Base-by-base conservation (phyloP, 345 rosid species). In the Garcia nutans region DNA sequence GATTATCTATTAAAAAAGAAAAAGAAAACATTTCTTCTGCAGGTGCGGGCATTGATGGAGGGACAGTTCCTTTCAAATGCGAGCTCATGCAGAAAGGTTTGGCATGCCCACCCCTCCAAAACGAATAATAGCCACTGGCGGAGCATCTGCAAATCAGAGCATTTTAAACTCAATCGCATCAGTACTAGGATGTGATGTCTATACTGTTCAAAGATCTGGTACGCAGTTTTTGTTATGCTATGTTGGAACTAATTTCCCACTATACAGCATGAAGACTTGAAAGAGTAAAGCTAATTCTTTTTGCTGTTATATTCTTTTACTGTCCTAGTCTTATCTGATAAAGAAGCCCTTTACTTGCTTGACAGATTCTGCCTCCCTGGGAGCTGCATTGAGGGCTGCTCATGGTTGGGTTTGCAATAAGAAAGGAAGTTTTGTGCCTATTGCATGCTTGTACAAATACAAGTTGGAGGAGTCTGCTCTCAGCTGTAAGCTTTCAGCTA, bases 331-430 rank as follows among this genome's bases (percentile, higher is more conserved):
- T 24, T 28, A 13, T 28, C 19, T 66, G 58, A 70, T 63, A 20
- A 11, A 57, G 16, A 3, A 31, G 47, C 68, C 24, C 49, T 0
- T 72, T 78, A 58, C 31, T 70, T 31, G 74, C 16, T 58, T 23
- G 56, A 59, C 88, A 92, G 99, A 89, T 85, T 93, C 98, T 12
- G 99, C 98, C 69, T 93, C 98, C 19, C 87, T 92, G n/a, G 96
- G 97, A 84, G 98, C 93, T 68, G 97, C 98, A 44, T 76, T 93
- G 73, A 92, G 96, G 74, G 98, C 96, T 44, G 96, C 94, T 4
- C 94, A 93, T 31, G 96, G 98, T 60, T 96, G 96, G 97, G 60
- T 91, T 71, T 96, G 99, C 89, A 83, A 75, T 81, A 84, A 79
- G 63, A 85, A 86, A 54, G 93, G 94, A 67, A 84, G 84, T 60